Base-by-base conservation (phyloP, 202 grass and related monocot genomes). In the Saccharum hybrid region DNA sequence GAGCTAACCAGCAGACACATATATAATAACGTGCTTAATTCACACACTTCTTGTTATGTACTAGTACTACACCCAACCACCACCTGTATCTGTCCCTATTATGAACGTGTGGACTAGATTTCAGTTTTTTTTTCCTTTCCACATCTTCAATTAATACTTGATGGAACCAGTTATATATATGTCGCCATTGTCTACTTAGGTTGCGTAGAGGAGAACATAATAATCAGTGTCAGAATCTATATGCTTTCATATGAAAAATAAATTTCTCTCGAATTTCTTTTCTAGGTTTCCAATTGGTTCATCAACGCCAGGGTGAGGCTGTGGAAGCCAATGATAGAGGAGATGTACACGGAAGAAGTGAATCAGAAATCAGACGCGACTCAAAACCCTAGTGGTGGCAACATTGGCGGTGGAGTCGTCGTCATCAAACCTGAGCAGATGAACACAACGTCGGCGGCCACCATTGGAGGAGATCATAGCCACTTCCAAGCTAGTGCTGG, bases 291-390 rank as follows among this genome's bases (percentile, higher is more conserved):
- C n/a, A 94, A 94, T 15, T 94, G 91, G 91, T 94, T 94, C 83
- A 90, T 93, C 71, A 93, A 93, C 34, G 91, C 91, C 34, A 86
- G 91, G 72, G 88, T 90, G 84, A 83, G 94, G 81, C 66, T 94
- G 14, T 94, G 94, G 94, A 97, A 97, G 86, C 94, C 94, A 28
- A 97, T 97, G 94, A 81, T 97, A 37, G 94, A 97, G 63, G 89
- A 97, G 37, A 97, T 97, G 90, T 92, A 94, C 75, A 66, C 19
- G 22, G 83, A 97, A 37, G 94, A 97, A 60, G 79, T 65, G n/a
- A 92, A 89, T 7, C 79, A 85, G 60, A 76, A 85, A 66, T 16
- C 84, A 3, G 23, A 80, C 5, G 15, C 22, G 2, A 75, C 2
- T 16, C 23, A 76, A 64, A 86, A 86, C 75, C 68, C 85, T 71